phyloP scores from a whole-genome alignment of 345 rosid genomes.

The Gossypium thurberi region DNA sequence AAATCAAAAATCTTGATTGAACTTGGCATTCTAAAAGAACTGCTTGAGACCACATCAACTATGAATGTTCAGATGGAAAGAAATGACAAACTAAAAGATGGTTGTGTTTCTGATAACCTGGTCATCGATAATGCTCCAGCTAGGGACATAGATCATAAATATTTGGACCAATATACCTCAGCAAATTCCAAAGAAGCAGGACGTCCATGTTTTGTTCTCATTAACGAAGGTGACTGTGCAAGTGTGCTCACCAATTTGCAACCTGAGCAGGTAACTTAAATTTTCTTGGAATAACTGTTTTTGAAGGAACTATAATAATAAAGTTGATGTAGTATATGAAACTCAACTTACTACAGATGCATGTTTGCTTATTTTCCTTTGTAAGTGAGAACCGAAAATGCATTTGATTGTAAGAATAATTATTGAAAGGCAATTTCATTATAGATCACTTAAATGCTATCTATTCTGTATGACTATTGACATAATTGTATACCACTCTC shows the following conservation, averaged over 20 bases:
- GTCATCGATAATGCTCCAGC: conserved; percentile 14
- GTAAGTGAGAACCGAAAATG: neutral
- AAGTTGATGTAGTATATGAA: neutral
- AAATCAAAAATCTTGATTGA: conserved; percentile 51
- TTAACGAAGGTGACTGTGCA: conserved; percentile 20
- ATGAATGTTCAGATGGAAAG: conserved; percentile 18
- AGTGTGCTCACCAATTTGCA: conserved; percentile 15
- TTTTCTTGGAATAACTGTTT: neutral
- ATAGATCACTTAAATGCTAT: neutral
- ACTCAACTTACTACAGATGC: neutral
- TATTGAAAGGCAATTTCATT: neutral
- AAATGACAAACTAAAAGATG: conserved; percentile 21
- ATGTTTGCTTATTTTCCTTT: neutral
- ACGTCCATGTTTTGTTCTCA: conserved; percentile 18
- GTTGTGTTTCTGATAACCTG: conserved; percentile 20
- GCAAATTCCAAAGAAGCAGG: conserved; percentile 25
- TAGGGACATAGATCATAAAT: neutral
- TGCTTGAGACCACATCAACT: conserved; percentile 28
- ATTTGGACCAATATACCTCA: conserved; percentile 17
- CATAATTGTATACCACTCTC: neutral
- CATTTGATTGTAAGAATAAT: neutral
- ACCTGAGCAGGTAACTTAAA: conserved; percentile 34
- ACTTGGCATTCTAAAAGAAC: conserved; percentile 40
- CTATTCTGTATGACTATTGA: neutral
- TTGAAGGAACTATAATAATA: neutral